Conservation (phyloP, 2,329 filamentous ascomycete genomes). For the Xylaria sp. region DNA sequence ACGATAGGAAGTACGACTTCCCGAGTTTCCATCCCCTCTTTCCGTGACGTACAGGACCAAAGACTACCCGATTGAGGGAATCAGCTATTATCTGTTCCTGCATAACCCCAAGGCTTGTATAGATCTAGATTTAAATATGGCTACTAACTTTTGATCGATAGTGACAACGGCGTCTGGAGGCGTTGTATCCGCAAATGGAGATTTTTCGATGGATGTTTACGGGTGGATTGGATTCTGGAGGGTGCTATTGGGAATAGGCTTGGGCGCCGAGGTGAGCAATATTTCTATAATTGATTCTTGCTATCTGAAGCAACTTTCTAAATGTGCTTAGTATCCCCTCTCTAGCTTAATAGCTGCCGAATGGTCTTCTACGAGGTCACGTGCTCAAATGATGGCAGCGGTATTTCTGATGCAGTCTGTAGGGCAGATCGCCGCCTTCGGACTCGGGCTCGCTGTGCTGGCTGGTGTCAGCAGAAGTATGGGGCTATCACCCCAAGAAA, state of each 20-base stretch:
- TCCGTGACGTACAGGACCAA: not conserved
- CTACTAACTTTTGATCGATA: not conserved
- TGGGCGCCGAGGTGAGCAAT: conserved; percentile 31
- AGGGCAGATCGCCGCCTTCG: conserved; percentile 68
- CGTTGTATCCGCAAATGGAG: too few species aligned
- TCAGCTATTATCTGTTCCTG: not conserved
- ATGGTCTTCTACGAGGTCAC: conserved; percentile 66
- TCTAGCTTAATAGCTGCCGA: conserved; percentile 72
- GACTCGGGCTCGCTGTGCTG: conserved; percentile 53
- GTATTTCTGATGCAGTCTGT: conserved; percentile 74
- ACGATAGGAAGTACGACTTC: conserved; percentile 51
- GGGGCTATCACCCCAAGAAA: conserved; percentile 20
- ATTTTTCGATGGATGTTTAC: conserved; percentile 33
- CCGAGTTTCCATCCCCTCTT: not conserved
- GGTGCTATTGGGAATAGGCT: conserved; percentile 33
- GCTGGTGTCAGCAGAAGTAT: conserved; percentile 17
- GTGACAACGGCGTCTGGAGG: conserved; percentile 35
- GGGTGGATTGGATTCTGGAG: conserved; percentile 44
- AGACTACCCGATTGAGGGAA: not conserved
- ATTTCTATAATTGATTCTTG: not conserved
- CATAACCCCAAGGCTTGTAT: not conserved
- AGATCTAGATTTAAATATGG: not conserved
- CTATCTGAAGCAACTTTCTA: not conserved
- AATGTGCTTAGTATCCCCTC: conserved; percentile 60
- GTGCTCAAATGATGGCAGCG: conserved; percentile 69